Conservation (phyloP, 345 rosid species). For the Ceriops decandra region DNA sequence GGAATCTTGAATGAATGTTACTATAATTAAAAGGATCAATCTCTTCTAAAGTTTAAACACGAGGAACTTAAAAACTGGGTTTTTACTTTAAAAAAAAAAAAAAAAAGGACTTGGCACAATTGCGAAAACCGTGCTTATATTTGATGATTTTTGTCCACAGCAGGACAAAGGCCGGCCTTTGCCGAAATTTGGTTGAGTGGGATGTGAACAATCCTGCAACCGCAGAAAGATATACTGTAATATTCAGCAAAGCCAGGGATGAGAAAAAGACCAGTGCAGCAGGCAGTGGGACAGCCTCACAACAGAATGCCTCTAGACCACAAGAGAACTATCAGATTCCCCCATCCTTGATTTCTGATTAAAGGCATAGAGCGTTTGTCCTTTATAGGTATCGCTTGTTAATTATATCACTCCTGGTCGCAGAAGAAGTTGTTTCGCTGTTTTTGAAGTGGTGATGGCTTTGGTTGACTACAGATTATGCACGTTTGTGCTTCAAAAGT, state of each 20-base stretch:
- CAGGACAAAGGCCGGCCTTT: slow-evolving; percentile 58
- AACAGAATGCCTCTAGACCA: slow-evolving; percentile 10
- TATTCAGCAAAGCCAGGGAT: slow-evolving; percentile 66
- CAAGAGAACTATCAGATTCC: slow-evolving; percentile 10
- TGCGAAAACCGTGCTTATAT: slow-evolving; percentile 8
- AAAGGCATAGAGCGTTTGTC: background rate
- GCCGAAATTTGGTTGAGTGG: slow-evolving; percentile 74
- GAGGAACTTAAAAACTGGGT: too few species aligned
- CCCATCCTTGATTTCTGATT: background rate
- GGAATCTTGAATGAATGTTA: too few species aligned
- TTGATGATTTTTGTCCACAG: background rate
- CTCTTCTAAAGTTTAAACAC: too few species aligned
- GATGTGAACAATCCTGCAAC: slow-evolving; percentile 74
- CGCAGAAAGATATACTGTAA: slow-evolving; percentile 68
- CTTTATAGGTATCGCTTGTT: background rate
- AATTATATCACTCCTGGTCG: slow-evolving; percentile 9
- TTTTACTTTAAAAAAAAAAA: background rate
- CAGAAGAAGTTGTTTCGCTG: slow-evolving; percentile 79
- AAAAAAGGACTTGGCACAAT: background rate
- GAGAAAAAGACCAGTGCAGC: slow-evolving; percentile 49
- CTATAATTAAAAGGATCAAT: too few species aligned
- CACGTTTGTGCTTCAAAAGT: background rate
- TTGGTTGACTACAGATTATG: background rate
- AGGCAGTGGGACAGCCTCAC: slow-evolving; percentile 19
- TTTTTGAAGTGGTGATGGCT: slow-evolving; percentile 34